Conservation (phyloP, 257 asterid species). For the Solanum infundibuliforme region DNA sequence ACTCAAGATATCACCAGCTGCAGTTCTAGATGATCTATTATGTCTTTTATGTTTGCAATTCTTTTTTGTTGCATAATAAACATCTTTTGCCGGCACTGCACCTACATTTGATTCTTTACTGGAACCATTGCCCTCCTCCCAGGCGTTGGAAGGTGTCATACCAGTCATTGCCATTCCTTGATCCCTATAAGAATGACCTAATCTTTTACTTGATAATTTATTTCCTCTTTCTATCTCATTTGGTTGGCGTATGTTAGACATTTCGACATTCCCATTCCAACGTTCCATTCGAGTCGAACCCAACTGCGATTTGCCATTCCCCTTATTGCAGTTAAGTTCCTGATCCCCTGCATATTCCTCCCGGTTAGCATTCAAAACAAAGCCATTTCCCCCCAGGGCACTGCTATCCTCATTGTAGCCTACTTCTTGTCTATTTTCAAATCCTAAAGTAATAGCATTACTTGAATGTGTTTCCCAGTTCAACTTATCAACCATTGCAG, state of each 20-base stretch:
- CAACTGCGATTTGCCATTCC: slow-evolving; percentile 8
- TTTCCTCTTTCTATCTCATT: slow-evolving; percentile 11
- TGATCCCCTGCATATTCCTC: slow-evolving; percentile 21
- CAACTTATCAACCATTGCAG: slow-evolving; percentile 39
- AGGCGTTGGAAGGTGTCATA: slow-evolving; percentile 14
- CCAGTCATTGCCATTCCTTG: slow-evolving; percentile 21
- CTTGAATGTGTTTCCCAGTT: slow-evolving; percentile 65
- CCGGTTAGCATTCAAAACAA: background rate
- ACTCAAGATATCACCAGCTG: slow-evolving; percentile 32
- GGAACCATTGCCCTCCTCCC: slow-evolving; percentile 32
- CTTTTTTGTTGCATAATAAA: slow-evolving; percentile 4
- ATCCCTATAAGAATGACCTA: slow-evolving; percentile 18
- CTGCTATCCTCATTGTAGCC: background rate
- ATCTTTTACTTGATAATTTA: slow-evolving; percentile 22
- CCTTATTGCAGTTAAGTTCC: slow-evolving; percentile 16
- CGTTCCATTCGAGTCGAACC: slow-evolving; percentile 1
- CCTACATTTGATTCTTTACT: slow-evolving; percentile 44
- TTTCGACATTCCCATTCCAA: slow-evolving; percentile 9
- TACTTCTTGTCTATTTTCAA: slow-evolving; percentile 18
- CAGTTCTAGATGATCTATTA: slow-evolving; percentile 17
- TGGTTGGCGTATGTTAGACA: slow-evolving; percentile 1
- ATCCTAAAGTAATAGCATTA: slow-evolving; percentile 39
- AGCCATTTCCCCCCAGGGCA: slow-evolving; percentile 1
- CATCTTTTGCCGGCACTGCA: slow-evolving; percentile 15
- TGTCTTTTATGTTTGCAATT: slow-evolving; percentile 17